Base-by-base conservation (phyloP, 2,329 filamentous ascomycete species). In the Paecilomyces sp. region DNA sequence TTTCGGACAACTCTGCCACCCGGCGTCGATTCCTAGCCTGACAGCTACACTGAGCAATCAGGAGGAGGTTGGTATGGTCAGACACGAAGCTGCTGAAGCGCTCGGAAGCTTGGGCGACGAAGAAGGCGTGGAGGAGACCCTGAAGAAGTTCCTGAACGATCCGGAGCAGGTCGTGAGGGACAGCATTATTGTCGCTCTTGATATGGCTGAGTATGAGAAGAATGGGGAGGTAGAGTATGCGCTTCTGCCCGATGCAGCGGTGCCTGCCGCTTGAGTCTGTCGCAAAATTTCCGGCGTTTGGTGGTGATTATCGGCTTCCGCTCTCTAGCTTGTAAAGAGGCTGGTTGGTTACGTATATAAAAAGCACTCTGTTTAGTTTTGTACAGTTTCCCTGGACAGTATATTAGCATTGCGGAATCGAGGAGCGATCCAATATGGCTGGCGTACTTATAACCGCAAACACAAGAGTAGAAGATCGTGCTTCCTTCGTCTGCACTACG, bases 201-300 rank as follows among this genome's bases (percentile, higher is more conserved):
- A 99, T 75, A 99, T 99, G 91, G 94, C 92, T 11, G 93, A 97
- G 72, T 97, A 91, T 70, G 94, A 99, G 81, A 91, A 90, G 80
- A 90, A 87, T 66, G 90, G 90, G 51, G 86, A 96, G 76, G 80
- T 86, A 33, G 92, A 99, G 73, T 99, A 99, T 80, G 94, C 94
- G 54, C 83, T 96, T 70, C 88, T 97, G 66, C 93, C 92, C 2
- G 85, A 89, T 56, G 67, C 69, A 51, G 67, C 66, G 47, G 68
- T 69, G 31, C 60, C 67, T 54, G 63, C 64, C 34, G 64, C 64
- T 58, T 68, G 55, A 64, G 53, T 13, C 12, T 52, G 12, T 54
- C 25, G 25, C 33, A 51, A 25, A 30, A 3, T 53, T 25, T 53
- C 51, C 28, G 51, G 51, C 51, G 56, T 58, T 33, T 59, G 61